Conservation (phyloP, 1,284 basidiomycete species). For the Leccinum fuscescens region DNA sequence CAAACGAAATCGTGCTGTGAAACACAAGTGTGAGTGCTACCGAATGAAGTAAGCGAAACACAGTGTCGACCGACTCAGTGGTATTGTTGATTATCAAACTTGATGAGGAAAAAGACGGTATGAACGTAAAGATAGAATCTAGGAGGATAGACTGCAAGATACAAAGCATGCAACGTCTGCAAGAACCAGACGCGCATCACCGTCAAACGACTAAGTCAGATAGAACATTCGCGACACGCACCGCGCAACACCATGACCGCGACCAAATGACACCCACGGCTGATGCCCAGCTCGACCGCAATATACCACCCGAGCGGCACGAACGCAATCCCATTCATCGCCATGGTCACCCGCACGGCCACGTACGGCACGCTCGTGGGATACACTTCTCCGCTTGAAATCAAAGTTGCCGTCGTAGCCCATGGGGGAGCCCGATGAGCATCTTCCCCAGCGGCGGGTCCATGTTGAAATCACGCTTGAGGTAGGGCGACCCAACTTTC, state of each 20-base stretch:
- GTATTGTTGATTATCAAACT: constrained; percentile 96
- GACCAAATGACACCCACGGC: constrained; percentile 88
- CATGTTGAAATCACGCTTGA: constrained; percentile 93
- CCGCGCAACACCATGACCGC: constrained; percentile 92
- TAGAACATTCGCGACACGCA: constrained; percentile 38
- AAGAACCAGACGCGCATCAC: neutral
- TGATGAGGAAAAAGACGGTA: constrained; percentile 91
- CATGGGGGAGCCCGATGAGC: constrained; percentile 91
- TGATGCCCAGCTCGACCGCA: constrained; percentile 93
- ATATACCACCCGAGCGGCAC: constrained; percentile 99
- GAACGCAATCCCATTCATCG: constrained; percentile 91
- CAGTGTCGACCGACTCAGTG: constrained; percentile 52
- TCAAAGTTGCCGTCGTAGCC: constrained; percentile 94
- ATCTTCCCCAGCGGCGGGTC: constrained; percentile 99
- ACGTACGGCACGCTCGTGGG: constrained; percentile 87
- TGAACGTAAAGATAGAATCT: constrained; percentile 98
- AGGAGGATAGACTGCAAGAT: constrained; percentile 97
- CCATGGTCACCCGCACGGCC: constrained; percentile 93
- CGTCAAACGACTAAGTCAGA: neutral
- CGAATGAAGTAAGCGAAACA: neutral
- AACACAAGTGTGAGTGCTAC: constrained; percentile 4
- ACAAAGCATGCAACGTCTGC: constrained; percentile 91
- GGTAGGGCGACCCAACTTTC: constrained; percentile 94
- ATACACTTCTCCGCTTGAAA: constrained; percentile 90
- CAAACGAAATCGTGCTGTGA: constrained; percentile 80